Conservation (phyloP, 129 eudicot species). For the Saposhnikovia divaricata region DNA sequence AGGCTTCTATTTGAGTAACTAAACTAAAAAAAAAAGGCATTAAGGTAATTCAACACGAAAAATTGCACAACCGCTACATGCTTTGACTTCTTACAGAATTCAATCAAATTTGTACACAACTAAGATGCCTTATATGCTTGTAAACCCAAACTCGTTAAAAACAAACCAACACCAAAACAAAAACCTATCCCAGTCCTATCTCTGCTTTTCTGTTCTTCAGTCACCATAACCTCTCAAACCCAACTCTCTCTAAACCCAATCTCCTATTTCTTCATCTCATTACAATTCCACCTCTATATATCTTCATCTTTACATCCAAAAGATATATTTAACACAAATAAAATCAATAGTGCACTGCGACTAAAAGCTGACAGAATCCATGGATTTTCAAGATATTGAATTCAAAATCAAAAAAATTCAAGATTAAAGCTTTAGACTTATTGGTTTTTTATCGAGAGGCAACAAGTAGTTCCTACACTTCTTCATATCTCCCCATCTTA, state of each 20-base stretch:
- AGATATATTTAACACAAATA: neutral
- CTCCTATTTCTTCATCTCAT: neutral
- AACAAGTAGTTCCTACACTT: too few species aligned
- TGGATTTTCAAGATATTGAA: neutral
- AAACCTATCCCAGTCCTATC: neutral
- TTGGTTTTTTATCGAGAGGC: neutral
- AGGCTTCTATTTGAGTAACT: neutral
- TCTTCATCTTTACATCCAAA: neutral
- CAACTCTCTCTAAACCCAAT: neutral
- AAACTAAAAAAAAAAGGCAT: neutral
- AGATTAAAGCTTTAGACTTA: neutral
- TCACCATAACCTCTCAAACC: neutral
- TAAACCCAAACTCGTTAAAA: neutral
- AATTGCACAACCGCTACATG: neutral
- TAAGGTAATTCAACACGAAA: too few species aligned
- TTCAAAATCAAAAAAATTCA: too few species aligned
- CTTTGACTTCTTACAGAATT: too few species aligned
- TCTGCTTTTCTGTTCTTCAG: neutral
- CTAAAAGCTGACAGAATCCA: neutral
- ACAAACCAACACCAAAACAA: neutral
- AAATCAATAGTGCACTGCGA: neutral
- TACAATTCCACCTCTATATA: neutral
- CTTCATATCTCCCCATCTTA: neutral
- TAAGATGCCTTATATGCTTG: too few species aligned
- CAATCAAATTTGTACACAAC: neutral